These are phyloP conservation scores for Elaphomyces granulatus DNA, from an alignment of 495 filamentous ascomycete species.

Conservation along the genomic window DNA sequence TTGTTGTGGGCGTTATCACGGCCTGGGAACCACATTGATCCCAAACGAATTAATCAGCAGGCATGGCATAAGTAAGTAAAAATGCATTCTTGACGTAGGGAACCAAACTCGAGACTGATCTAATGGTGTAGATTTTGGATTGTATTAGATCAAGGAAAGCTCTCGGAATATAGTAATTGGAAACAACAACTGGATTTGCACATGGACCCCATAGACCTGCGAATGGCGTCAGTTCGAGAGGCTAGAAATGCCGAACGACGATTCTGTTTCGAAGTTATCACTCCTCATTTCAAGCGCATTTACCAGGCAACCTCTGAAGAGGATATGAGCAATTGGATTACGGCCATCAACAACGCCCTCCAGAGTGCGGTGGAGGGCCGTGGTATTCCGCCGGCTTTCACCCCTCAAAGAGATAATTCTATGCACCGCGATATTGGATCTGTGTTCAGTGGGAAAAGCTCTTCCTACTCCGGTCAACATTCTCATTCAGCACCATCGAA, in stretches of 20 bases:
- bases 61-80: constrained; percentile 98
- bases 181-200: constrained; percentile 93
- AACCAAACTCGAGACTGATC: no score
- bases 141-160: constrained; percentile 85
- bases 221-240: constrained; percentile 92
- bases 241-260: constrained; percentile 85
- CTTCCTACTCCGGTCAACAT: constrained; percentile 50
- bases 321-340: constrained; percentile 95
- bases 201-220: constrained; percentile 95
- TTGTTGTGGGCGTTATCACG: constrained; percentile 87
- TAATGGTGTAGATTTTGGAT: constrained; percentile 71
- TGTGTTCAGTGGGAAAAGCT: constrained; percentile 85
- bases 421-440: constrained; percentile 74
- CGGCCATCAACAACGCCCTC: constrained; percentile 90
- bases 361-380: constrained; percentile 88
- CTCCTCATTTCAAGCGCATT: constrained; percentile 87
- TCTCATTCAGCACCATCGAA: constrained; percentile 36
- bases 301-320: constrained; percentile 97
- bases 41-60: constrained; percentile 87
- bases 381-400: constrained; percentile 35
- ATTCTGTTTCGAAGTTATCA: constrained; percentile 98
- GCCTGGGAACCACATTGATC: constrained; percentile 89
- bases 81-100: no score
- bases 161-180: constrained; percentile 99
- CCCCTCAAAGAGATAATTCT: constrained; percentile 36